Evolutionary conservation across 805 yeast species (phyloP).

Genomic region (Saccharomycopsis amapae): DNA sequence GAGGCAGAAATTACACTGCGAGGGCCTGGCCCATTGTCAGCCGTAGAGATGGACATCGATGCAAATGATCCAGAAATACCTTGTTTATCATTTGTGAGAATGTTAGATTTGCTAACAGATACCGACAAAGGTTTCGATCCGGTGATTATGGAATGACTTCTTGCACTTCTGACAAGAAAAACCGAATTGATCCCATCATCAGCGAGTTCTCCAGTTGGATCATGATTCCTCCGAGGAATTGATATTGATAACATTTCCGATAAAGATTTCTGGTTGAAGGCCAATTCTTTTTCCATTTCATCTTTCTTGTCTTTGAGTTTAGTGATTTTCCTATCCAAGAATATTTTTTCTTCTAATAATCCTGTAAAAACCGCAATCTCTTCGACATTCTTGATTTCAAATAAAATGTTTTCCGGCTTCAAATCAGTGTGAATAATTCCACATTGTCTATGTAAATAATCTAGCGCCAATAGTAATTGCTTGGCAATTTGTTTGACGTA

Average conservation of each 20-base stretch:
- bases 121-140: slow-evolving; percentile 93
- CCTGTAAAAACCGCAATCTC: slow-evolving; percentile 34
- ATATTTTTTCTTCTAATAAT: slow-evolving; percentile 29
- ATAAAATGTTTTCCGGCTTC: slow-evolving; percentile 64
- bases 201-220: not conserved
- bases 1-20: too few species aligned
- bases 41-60: slow-evolving; percentile 5
- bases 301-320: slow-evolving; percentile 21
- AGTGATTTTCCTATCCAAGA: slow-evolving; percentile 21
- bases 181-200: slow-evolving; percentile 1
- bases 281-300: not conserved
- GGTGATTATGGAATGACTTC: slow-evolving; percentile 43
- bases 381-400: slow-evolving; percentile 49
- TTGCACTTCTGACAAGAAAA: not conserved
- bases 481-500: slow-evolving; percentile 49
- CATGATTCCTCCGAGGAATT: slow-evolving; percentile 4
- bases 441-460: slow-evolving; percentile 52
- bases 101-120: slow-evolving; percentile 45
- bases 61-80: slow-evolving; percentile 17
- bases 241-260: not conserved
- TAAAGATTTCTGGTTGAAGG: not conserved
- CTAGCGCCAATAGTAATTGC: slow-evolving; percentile 48
- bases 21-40: not conserved
- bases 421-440: slow-evolving; percentile 69
- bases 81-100: not conserved